Evolutionary conservation across 2,329 filamentous ascomycete species (phyloP).

Genomic region (Fusarium verticillioides): DNA sequence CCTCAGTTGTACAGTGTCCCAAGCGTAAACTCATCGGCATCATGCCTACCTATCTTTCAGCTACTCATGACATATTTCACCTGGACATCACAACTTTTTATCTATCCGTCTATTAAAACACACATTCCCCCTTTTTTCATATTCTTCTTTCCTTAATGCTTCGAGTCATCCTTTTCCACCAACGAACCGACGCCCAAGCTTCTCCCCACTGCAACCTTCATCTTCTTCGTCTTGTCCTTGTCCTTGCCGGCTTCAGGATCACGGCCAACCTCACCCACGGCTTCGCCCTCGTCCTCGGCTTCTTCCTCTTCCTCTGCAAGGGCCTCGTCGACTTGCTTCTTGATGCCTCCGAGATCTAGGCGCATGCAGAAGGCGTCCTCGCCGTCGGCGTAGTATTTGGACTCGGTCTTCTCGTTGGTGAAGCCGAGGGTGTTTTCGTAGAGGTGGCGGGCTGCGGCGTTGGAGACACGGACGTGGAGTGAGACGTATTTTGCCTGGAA

Average conservation of each 20-base stretch:
- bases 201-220: conserved; percentile 87
- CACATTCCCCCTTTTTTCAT: not conserved
- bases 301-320: conserved; percentile 56
- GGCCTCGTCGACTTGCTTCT: conserved; percentile 57
- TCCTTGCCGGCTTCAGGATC: conserved; percentile 54
- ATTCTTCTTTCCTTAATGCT: conserved; percentile 28
- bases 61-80: conserved; percentile 26
- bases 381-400: conserved; percentile 96
- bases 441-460: conserved; percentile 88
- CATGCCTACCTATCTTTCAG: not conserved
- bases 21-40: not conserved
- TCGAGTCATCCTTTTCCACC: conserved; percentile 75
- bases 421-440: conserved; percentile 95
- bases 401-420: conserved; percentile 84
- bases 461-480: conserved; percentile 94
- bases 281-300: conserved; percentile 72
- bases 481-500: conserved; percentile 93
- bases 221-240: conserved; percentile 62
- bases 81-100: conserved; percentile 28
- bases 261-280: conserved; percentile 73
- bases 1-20: not conserved
- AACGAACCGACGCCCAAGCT: conserved; percentile 81
- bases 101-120: conserved; percentile 45
- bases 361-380: conserved; percentile 97
- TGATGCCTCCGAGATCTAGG: conserved; percentile 78